A percentile compares a stretch with the other conserved stretches of the same genome.
phyloP scores from a whole-genome alignment of 129 eudicot species.

The Lactuca saligna region DNA sequence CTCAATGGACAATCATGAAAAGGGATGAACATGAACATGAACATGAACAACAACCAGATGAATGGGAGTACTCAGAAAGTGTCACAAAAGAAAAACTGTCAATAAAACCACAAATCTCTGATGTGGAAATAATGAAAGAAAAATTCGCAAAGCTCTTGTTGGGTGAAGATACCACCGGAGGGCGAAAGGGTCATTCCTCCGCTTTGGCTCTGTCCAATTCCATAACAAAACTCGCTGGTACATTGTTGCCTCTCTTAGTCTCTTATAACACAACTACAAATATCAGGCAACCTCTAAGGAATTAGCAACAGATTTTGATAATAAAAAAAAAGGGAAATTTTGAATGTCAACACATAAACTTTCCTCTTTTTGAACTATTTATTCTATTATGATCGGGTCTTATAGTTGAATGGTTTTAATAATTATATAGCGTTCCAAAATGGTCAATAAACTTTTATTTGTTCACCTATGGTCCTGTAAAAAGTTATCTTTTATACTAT shows the following conservation, averaged over 20 bases:
- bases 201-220: constrained; percentile 88
- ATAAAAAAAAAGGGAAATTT: too few relatives aligned
- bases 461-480: too few relatives aligned
- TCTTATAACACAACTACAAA: background rate
- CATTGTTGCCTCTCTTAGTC: background rate
- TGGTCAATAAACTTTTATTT: too few relatives aligned
- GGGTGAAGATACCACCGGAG: constrained; percentile 93
- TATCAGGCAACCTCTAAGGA: background rate
- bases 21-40: constrained; percentile 56
- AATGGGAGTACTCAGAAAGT: constrained; percentile 48
- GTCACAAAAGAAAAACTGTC: constrained; percentile 44
- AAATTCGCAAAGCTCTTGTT: constrained; percentile 79
- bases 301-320: too few relatives aligned
- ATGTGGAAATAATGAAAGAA: constrained; percentile 73
- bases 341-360: too few relatives aligned
- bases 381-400: too few relatives aligned
- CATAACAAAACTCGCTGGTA: constrained; percentile 90
- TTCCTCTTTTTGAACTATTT: too few relatives aligned
- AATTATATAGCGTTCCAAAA: too few relatives aligned
- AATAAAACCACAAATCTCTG: constrained; percentile 33
- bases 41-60: constrained; percentile 46
- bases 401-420: too few relatives aligned
- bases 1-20: constrained; percentile 56
- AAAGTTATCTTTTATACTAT: too few relatives aligned
- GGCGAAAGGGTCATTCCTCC: constrained; percentile 60